Percentiles rank a stretch among this genome's conserved stretches.
Evolutionary conservation across 1,284 basidiomycete species (phyloP).

Genomic region (Papiliotrema flavescens): DNA sequence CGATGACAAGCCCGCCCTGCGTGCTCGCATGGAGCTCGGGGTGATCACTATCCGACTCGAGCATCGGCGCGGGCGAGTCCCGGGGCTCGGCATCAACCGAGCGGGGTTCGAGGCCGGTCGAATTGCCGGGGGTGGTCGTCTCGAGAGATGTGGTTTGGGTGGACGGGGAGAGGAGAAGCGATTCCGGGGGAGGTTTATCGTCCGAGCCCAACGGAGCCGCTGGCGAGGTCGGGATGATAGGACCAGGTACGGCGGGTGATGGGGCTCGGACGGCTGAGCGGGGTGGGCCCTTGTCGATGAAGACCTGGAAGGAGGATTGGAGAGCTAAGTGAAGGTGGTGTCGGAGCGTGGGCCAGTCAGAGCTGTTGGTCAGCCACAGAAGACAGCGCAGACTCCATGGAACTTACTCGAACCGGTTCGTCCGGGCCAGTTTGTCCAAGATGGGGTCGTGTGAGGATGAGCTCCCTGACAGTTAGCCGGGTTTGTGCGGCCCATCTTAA

Average conservation of each 20-base stretch:
- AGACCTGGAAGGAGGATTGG: slow-evolving; percentile 19
- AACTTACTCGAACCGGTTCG: slow-evolving; percentile 64
- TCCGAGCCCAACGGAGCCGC: not conserved
- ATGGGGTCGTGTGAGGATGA: slow-evolving; percentile 50
- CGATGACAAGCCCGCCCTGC: slow-evolving; percentile 65
- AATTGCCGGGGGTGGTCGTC: slow-evolving; percentile 25
- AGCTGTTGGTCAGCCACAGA: slow-evolving; percentile 51
- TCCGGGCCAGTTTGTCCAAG: slow-evolving; percentile 64
- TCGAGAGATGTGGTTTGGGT: slow-evolving; percentile 25
- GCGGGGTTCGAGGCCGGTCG: slow-evolving; percentile 24
- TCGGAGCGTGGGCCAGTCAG: slow-evolving; percentile 69
- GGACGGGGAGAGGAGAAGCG: slow-evolving; percentile 39
- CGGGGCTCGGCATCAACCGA: slow-evolving; percentile 47
- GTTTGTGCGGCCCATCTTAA: no score
- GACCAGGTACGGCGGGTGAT: slow-evolving; percentile 10
- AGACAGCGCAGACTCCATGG: not conserved
- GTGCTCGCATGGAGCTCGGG: slow-evolving; percentile 41
- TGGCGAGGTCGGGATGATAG: not conserved
- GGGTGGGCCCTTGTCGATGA: slow-evolving; percentile 16
- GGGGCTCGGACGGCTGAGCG: slow-evolving; percentile 12
- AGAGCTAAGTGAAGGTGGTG: slow-evolving; percentile 43
- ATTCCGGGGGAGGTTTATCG: slow-evolving; percentile 17
- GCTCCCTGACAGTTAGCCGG: not conserved
- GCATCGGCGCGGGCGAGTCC: slow-evolving; percentile 11
- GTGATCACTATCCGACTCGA: not conserved